Evolutionary conservation across 768 basidiomycete genomes (phyloP).

Genomic region (Leccinum rimulosum): DNA sequence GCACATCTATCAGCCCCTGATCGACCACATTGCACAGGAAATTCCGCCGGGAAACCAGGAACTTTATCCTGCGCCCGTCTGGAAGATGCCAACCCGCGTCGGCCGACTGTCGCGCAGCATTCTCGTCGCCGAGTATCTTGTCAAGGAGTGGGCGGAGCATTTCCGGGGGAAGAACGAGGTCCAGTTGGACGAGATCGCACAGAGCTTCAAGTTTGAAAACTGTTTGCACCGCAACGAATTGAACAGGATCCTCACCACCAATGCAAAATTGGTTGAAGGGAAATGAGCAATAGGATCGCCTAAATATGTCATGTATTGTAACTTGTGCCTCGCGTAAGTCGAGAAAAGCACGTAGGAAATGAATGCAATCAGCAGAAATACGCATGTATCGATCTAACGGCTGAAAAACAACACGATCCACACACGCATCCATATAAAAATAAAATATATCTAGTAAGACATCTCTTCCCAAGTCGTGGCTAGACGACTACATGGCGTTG

Average conservation of each 20-base stretch:
- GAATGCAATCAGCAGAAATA: neutral
- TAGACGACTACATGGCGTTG: neutral
- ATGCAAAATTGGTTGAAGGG: slow-evolving; percentile 25
- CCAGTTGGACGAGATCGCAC: slow-evolving; percentile 72
- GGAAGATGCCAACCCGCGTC: slow-evolving; percentile 56
- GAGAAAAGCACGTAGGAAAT: neutral
- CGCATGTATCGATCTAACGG: neutral
- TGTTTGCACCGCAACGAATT: slow-evolving; percentile 69
- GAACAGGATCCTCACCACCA: slow-evolving; percentile 51
- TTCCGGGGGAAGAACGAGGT: slow-evolving; percentile 55
- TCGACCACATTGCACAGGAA: slow-evolving; percentile 58
- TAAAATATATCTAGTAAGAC: neutral
- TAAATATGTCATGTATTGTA: neutral
- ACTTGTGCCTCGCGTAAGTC: neutral
- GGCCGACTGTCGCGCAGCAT: slow-evolving; percentile 64
- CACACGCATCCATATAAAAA: neutral
- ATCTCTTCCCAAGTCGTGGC: neutral
- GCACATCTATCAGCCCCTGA: slow-evolving; percentile 61
- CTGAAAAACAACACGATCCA: neutral
- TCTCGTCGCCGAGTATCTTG: slow-evolving; percentile 66
- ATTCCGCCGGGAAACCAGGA: slow-evolving; percentile 48
- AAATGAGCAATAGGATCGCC: neutral
- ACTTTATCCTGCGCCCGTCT: slow-evolving; percentile 64
- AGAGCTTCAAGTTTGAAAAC: slow-evolving; percentile 68
- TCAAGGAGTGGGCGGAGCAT: slow-evolving; percentile 72